A percentile compares a stretch with the other conserved stretches of the same genome.
Conservation (phyloP, 1,284 basidiomycete genomes). For the Stygiomarasmius scandens region DNA sequence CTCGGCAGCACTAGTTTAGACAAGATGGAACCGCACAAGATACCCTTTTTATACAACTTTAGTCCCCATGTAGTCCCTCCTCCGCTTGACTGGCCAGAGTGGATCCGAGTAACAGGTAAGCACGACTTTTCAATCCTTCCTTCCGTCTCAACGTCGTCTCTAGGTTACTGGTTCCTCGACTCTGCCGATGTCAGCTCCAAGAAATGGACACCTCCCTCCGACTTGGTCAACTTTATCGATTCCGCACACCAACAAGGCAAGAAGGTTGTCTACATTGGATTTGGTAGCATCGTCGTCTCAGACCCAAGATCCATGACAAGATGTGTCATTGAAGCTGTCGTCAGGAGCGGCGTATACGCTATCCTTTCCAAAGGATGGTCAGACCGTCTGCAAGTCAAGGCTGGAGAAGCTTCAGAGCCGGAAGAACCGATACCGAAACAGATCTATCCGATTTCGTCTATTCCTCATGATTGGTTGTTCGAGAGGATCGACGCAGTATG, state of each 20-base stretch:
- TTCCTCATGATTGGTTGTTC: slow-evolving; percentile 98
- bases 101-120: slow-evolving; percentile 92
- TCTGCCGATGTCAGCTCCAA: slow-evolving; percentile 85
- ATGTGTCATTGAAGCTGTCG: slow-evolving; percentile 86
- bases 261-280: slow-evolving; percentile 97
- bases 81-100: slow-evolving; percentile 97
- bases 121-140: background rate
- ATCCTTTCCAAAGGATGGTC: slow-evolving; percentile 99
- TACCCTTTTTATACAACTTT: slow-evolving; percentile 98
- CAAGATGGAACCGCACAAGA: slow-evolving; percentile 94
- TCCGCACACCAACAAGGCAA: slow-evolving; percentile 71
- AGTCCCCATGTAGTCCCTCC: slow-evolving; percentile 87
- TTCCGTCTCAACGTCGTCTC: slow-evolving; percentile 13
- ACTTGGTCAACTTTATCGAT: slow-evolving; percentile 83
- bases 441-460: slow-evolving; percentile 83
- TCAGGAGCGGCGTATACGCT: slow-evolving; percentile 83
- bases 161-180: slow-evolving; percentile 94
- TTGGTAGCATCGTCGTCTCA: slow-evolving; percentile 97
- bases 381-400: slow-evolving; percentile 80
- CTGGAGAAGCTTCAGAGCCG: slow-evolving; percentile 56
- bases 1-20: slow-evolving; percentile 86
- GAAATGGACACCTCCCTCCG: slow-evolving; percentile 86
- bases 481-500: slow-evolving; percentile 92
- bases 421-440: slow-evolving; percentile 74
- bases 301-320: slow-evolving; percentile 92